phyloP scores from a whole-genome alignment of 306 rosid species.

The Urtica urens region DNA sequence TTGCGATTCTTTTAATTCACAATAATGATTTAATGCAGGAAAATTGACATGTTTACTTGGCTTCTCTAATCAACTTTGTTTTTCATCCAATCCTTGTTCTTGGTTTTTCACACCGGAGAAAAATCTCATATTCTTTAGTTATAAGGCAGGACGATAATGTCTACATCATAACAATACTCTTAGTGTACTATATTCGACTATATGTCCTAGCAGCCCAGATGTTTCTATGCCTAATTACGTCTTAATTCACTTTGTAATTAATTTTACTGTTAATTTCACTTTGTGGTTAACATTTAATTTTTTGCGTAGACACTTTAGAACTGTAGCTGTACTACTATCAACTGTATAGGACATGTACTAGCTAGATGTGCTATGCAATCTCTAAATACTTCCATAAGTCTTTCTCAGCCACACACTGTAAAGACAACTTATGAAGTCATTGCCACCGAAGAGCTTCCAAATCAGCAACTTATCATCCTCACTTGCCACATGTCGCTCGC shows the following conservation, averaged over 20 bases:
- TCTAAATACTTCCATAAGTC: background rate
- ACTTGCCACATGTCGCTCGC: conserved; percentile 22
- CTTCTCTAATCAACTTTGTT: too few relatives aligned
- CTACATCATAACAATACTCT: background rate
- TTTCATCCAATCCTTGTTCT: too few relatives aligned
- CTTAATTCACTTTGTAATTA: background rate
- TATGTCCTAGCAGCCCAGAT: background rate
- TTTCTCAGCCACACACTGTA: conserved; percentile 39
- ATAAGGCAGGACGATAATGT: background rate
- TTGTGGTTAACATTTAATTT: too few relatives aligned
- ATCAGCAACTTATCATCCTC: conserved; percentile 24
- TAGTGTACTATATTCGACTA: background rate
- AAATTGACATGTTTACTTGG: too few relatives aligned
- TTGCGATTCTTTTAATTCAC: too few relatives aligned
- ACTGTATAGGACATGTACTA: background rate
- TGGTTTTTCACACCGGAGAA: too few relatives aligned
- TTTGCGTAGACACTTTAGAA: too few relatives aligned
- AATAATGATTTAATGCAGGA: too few relatives aligned
- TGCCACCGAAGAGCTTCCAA: conserved; percentile 9
- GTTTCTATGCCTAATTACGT: background rate
- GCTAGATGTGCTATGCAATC: background rate
- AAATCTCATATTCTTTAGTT: too few relatives aligned
- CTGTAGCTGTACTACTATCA: background rate
- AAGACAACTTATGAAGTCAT: background rate
- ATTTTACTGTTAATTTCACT: background rate